Base-by-base conservation (phyloP, 2,329 filamentous ascomycete genomes). In the Curvularia eragrostidis region DNA sequence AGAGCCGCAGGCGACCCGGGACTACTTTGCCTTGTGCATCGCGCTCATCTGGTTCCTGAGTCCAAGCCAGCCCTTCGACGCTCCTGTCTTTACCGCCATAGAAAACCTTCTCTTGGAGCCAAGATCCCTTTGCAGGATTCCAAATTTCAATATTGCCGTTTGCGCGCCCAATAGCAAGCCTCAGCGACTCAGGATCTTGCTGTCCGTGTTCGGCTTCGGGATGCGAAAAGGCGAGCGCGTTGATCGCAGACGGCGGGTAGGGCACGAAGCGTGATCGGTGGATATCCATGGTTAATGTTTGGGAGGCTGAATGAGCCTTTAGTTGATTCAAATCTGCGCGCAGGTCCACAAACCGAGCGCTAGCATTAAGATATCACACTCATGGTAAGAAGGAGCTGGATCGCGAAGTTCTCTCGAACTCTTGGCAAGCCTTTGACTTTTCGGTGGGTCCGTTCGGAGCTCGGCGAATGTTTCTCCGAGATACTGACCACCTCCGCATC, bases 101-200 rank as follows among this genome's bases (percentile, higher is more conserved):
- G 49, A 98, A 89, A 59, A 93, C 87, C 38, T 87, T 88, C 81
- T 99, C 95, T 75, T 98, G 95, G 63, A 92, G 85, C 95, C 95
- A 99, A 61, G 84, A 82, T 15, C 91, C 91, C 63, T 86, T 86
- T 52, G 88, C 80, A 3, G 94, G 93, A 76, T 97, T 97, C 95
- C 95, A 99, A 64, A 99, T 93, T 79, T 99, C 95, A 68, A 99
- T 95, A 73, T 97, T 91, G 68, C 95, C 95, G 75, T 98, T 97
- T 57, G 91, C 90, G 65, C 95, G 89, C 59, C 95, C 95, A 69
- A 99, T 86, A 1, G 95, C 95, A 53, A 98, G 85, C 66, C 93
- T 87, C 54, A 92, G 84, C 51, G 84, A 87, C 61, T 83, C 85
- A 21, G 84, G 82, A 68, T 78, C 84, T 26, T 68, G 64, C 23